Conservation (phyloP, 331 rosid genomes). For the Prunus yedoensis region DNA sequence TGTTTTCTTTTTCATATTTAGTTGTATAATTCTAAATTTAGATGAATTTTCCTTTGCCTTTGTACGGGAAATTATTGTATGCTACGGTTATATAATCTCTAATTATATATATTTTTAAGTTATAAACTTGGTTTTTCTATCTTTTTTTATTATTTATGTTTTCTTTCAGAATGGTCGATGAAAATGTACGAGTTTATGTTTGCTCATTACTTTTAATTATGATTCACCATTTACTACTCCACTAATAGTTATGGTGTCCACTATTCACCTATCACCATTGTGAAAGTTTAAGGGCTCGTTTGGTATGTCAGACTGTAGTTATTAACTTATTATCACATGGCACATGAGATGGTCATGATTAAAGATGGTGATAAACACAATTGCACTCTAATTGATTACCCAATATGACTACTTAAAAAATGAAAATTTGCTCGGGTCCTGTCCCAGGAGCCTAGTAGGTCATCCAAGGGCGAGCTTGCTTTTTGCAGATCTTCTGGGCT, state of each 20-base stretch:
- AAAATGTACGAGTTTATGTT: not conserved
- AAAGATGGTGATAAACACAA: too few relatives aligned
- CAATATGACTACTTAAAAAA: too few relatives aligned
- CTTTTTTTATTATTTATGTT: too few relatives aligned
- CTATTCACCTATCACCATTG: too few relatives aligned
- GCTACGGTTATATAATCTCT: not conserved
- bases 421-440: not conserved
- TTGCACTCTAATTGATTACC: too few relatives aligned
- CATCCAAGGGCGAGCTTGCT: not conserved
- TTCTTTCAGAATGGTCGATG: too few relatives aligned
- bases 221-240: too few relatives aligned
- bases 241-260: too few relatives aligned
- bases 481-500: not conserved
- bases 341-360: too few relatives aligned
- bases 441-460: not conserved
- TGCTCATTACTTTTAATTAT: not conserved
- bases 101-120: not conserved
- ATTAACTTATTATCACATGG: too few relatives aligned
- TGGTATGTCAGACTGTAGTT: too few relatives aligned
- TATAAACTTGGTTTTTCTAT: not conserved
- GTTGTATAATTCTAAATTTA: slow-evolving; percentile 15
- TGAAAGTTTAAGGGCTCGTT: too few relatives aligned
- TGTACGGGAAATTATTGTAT: not conserved
- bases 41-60: not conserved
- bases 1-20: not conserved